Base-by-base conservation (phyloP, 768 basidiomycete genomes). In the Tylopilus felleus region DNA sequence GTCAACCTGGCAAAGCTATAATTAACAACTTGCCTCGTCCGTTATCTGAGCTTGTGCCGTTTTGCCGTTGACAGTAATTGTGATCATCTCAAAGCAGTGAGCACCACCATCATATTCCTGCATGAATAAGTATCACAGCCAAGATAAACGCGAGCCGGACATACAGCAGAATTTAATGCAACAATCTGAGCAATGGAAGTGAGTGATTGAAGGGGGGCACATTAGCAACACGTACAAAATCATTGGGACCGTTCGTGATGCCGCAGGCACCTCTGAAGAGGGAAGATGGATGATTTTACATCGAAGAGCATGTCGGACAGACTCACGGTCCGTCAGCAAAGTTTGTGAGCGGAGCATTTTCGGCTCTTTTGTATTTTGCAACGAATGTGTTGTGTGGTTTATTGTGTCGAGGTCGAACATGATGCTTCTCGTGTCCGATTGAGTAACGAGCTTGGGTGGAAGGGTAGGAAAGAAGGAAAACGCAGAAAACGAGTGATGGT, bases 61-160 rank as follows among this genome's bases (percentile, higher is more conserved):
- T 64, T 73, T 74, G 5, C 56, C 77, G 64, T 52, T 62, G 60
- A 70, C 61, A 57, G 63, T 67, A 38, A 82, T 75, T 25, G 76
- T 76, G 55, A 82, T 73, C 54, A 60, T 72, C 43, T 77, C 64
- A 59, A 73, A 74, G 59, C 80, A 82, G 55, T 77, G 71, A 39
- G 60, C 55, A 29, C 75, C 77, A 29, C 60, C 66, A 43, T 64
- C 65, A 58, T 65, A 80, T 66, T 79, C 68, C 77, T 79, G 28
- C 43, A 29, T 23, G 13, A 48, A 33, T 52, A 22, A 55, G 49
- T 16, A 43, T n/a, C 33, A 36, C 16, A 33, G 28, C 4, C 5
- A 50, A 43, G 40, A 19, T 22, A 42, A 38, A 17, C 17, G 3
- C 14, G n/a, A 28, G 28, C n/a, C 17, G 3, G 35, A 56, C 73